These are phyloP conservation scores for Gaultheria prostrata DNA, from an alignment of 148 eudicot genomes.

Conservation along the genomic window DNA sequence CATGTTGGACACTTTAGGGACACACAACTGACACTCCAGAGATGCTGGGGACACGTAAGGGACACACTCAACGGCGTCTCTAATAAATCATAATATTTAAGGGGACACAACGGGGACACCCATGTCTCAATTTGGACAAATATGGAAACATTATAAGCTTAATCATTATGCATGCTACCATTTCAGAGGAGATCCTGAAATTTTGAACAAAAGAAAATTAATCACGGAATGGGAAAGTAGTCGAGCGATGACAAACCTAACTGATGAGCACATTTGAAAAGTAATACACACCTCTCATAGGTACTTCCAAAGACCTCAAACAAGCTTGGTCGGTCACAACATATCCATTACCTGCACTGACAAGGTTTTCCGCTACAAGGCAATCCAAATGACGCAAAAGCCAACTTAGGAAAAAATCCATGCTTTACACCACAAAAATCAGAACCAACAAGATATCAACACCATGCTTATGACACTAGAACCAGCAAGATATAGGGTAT, in stretches of 20 bases:
- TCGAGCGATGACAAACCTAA: neutral
- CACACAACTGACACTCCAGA: too few relatives aligned
- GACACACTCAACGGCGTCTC: too few relatives aligned
- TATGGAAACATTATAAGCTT: too few relatives aligned
- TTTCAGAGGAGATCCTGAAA: slow-evolving; percentile 66
- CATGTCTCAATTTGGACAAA: too few relatives aligned
- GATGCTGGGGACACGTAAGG: too few relatives aligned
- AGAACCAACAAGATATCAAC: neutral
- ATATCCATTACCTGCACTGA: slow-evolving; percentile 72
- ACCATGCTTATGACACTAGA: too few relatives aligned
- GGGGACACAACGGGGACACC: too few relatives aligned
- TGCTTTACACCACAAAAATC: neutral
- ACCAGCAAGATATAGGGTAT: too few relatives aligned
- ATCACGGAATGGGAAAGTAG: neutral
- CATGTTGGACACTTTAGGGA: too few relatives aligned
- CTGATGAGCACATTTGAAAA: too few relatives aligned
- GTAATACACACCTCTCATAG: slow-evolving; percentile 42
- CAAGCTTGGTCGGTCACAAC: slow-evolving; percentile 73
- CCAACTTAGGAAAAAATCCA: neutral
- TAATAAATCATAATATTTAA: too few relatives aligned
- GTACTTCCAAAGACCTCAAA: slow-evolving; percentile 73
- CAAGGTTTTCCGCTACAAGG: neutral
- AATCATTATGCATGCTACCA: slow-evolving; percentile 90
- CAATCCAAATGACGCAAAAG: neutral
- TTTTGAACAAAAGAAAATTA: neutral